Percentiles rank a stretch among this genome's conserved stretches.
Conservation (phyloP, 2,329 filamentous ascomycete genomes). For the Penicillium sp. region DNA sequence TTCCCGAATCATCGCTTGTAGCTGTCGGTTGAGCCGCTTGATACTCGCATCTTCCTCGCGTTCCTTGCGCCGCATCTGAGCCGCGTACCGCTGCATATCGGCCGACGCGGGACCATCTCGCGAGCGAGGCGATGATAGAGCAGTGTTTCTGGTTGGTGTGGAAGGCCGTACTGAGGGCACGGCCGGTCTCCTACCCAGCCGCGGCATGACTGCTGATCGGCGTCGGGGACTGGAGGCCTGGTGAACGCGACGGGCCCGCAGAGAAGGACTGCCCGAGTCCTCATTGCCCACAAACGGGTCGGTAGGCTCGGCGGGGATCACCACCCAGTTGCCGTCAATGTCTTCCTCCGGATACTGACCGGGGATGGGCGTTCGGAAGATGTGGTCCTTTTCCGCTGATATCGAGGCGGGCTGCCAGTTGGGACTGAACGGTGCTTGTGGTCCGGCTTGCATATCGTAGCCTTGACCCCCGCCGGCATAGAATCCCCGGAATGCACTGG, state of each 20-base stretch:
- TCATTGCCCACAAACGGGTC: conserved; percentile 17
- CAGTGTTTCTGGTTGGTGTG: conserved; percentile 24
- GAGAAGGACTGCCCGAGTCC: conserved; percentile 15
- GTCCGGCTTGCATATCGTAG: conserved; percentile 56
- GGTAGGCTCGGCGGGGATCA: conserved; percentile 49
- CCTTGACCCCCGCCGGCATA: conserved; percentile 76
- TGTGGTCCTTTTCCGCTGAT: conserved; percentile 27
- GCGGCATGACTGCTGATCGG: conserved; percentile 27
- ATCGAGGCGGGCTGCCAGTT: conserved; percentile 31
- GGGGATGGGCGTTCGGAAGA: conserved; percentile 49
- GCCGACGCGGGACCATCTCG: conserved; percentile 33
- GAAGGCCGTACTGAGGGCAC: too few relatives aligned
- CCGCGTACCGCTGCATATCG: conserved; percentile 72
- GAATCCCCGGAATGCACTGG: conserved; percentile 72
- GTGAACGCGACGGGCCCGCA: conserved; percentile 20
- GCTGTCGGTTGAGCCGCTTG: conserved; percentile 70
- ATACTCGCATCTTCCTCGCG: conserved; percentile 76
- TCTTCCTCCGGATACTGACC: conserved; percentile 55
- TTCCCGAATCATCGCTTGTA: conserved; percentile 84
- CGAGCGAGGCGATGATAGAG: conserved; percentile 30
- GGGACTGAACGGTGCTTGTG: conserved; percentile 20
- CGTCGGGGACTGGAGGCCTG: conserved; percentile 25
- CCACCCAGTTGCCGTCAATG: conserved; percentile 67
- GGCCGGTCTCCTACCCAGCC: conserved; percentile 23
- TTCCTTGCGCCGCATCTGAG: conserved; percentile 69